Evolutionary conservation across 2,329 filamentous ascomycete species (phyloP), one percentile per base, ranked within the genome.

Genomic region (Penicillium brevicompactum): DNA sequence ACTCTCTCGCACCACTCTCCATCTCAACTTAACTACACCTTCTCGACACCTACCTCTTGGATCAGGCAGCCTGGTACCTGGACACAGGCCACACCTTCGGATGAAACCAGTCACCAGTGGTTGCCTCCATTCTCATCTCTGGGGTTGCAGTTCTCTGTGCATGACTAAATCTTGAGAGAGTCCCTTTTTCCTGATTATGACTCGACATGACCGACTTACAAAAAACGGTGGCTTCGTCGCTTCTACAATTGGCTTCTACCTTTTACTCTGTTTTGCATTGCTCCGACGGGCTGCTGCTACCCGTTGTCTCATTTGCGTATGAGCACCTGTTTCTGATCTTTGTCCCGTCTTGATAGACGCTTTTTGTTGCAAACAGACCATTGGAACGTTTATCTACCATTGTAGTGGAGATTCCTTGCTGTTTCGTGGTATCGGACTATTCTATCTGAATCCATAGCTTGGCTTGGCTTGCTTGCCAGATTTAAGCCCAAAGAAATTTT

Each of bases 151-250:
- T 18, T 18, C 38, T 32, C 48, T 40, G 56, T 57, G 56, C 56
- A 56, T 53, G 24, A 31, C 46, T 51, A 18, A 18, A 53, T 42
- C 45, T 22, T 52, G 49, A 59, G 53, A 51, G 46, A 49, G 43
- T 37, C 14, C 34, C 42, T 53, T 16, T 30, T 31, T 34, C 59
- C 46, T 50, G 56, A 55, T 60, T 51, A 66, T 57, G 62, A 65
- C 60, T 59, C 53, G 61, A 60, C 52, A 64, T 51, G 62, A 66
- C 63, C 58, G 14, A 53, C 34, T 50, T 49, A 47, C 45, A 50
- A 56, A 59, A 62, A 59, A 55, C 50, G 61, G 58, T 62, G 57
- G 57, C 59, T 60, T 53, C 53, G 46, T 55, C 51, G 50, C 52
- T 62, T 56, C 57, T 49, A 48, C 45, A 53, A 48, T 47, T 60